phyloP scores from a whole-genome alignment of 1,284 basidiomycete genomes.

The Melampsora americana region DNA sequence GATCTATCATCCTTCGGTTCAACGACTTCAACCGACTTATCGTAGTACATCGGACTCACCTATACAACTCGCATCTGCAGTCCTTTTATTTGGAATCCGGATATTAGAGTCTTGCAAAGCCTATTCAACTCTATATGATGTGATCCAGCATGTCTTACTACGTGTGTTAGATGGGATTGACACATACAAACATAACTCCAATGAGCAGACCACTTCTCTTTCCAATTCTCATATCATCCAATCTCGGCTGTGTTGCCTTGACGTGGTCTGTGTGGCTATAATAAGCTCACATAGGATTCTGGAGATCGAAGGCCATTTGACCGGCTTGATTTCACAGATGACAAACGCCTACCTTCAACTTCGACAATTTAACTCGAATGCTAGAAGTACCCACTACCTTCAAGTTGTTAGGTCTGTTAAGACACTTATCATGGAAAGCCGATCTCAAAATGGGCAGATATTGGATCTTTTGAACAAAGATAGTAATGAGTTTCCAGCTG shows the following conservation, averaged over 20 bases:
- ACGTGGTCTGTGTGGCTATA: slow-evolving; percentile 32
- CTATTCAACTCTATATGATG: slow-evolving; percentile 20
- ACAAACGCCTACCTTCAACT: slow-evolving; percentile 30
- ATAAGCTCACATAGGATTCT: slow-evolving; percentile 25
- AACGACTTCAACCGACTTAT: neutral
- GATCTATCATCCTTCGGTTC: slow-evolving; percentile 19
- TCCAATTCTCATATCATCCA: neutral
- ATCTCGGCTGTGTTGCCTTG: slow-evolving; percentile 20
- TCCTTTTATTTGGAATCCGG: slow-evolving; percentile 38
- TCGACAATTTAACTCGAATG: slow-evolving; percentile 14
- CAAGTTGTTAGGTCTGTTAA: slow-evolving; percentile 27
- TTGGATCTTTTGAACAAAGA: slow-evolving; percentile 39
- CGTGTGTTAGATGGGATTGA: slow-evolving; percentile 16
- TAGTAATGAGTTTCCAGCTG: neutral
- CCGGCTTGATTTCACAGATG: slow-evolving; percentile 14
- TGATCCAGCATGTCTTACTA: slow-evolving; percentile 30
- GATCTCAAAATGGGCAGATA: slow-evolving; percentile 20
- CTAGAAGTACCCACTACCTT: neutral
- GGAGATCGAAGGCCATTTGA: slow-evolving; percentile 28
- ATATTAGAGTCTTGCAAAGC: slow-evolving; percentile 35
- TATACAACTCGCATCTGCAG: slow-evolving; percentile 25
- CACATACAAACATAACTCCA: neutral
- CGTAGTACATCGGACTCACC: slow-evolving; percentile 6
- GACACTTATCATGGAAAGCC: slow-evolving; percentile 34
- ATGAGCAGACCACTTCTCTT: no score